A percentile compares a stretch with the other conserved stretches of the same genome.
phyloP scores from a whole-genome alignment of 805 yeast species.

The Debaryomyces tyrocola region DNA sequence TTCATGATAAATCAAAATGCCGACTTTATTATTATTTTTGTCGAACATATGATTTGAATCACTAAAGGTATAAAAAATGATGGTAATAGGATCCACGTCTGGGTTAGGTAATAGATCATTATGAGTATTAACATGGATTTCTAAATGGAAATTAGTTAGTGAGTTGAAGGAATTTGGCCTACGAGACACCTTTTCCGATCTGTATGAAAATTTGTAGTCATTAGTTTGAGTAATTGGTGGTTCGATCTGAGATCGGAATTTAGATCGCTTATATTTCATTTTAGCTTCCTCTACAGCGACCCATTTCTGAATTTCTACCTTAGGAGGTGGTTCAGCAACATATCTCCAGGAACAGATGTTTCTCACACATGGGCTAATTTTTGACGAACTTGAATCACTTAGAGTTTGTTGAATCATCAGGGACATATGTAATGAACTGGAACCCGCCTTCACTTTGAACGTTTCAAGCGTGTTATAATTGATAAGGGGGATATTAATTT shows the following conservation, averaged over 20 bases:
- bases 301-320: slow-evolving; percentile 37
- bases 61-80: slow-evolving; percentile 56
- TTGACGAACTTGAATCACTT: background rate
- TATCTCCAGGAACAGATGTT: slow-evolving; percentile 45
- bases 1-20: slow-evolving; percentile 18
- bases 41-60: slow-evolving; percentile 24
- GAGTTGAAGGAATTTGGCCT: slow-evolving; percentile 43
- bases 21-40: slow-evolving; percentile 8
- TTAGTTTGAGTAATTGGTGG: slow-evolving; percentile 42
- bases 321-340: slow-evolving; percentile 48
- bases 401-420: background rate
- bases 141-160: slow-evolving; percentile 62
- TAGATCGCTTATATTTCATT: slow-evolving; percentile 10
- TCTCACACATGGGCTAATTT: background rate
- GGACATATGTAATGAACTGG: background rate
- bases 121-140: slow-evolving; percentile 63
- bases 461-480: slow-evolving; percentile 24
- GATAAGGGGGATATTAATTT: slow-evolving; percentile 43
- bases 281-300: slow-evolving; percentile 12
- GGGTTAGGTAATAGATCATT: slow-evolving; percentile 64
- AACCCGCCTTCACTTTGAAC: background rate
- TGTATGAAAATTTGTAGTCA: slow-evolving; percentile 40
- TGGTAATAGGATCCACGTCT: slow-evolving; percentile 50
- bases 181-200: slow-evolving; percentile 29
- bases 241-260: slow-evolving; percentile 51